These are phyloP conservation scores for Cocos nucifera DNA, from an alignment of 176 grass and related monocot genomes.

Conservation along the genomic window DNA sequence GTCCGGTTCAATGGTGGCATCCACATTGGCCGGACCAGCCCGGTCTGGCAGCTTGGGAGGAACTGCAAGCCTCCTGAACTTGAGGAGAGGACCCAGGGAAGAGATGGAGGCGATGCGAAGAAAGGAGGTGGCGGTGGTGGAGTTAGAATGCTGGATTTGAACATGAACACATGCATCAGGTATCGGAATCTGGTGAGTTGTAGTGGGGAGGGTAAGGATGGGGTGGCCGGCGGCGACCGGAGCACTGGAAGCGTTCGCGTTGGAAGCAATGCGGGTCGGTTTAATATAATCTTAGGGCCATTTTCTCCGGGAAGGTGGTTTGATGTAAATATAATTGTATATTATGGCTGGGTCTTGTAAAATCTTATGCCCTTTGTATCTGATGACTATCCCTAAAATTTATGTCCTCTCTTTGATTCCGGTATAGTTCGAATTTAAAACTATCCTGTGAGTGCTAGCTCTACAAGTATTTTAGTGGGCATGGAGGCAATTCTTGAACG, in stretches of 20 bases:
- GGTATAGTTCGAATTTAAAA: too few species aligned
- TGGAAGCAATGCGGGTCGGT: not conserved
- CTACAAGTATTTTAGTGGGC: too few species aligned
- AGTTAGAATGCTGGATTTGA: conserved; percentile 23
- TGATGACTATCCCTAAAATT: too few species aligned
- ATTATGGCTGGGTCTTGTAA: not conserved
- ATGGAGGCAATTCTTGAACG: too few species aligned
- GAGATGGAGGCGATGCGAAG: not conserved
- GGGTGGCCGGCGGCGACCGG: conserved; percentile 19
- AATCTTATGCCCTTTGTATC: too few species aligned
- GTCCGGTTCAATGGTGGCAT: conserved; percentile 34
- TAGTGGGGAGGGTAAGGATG: conserved; percentile 11
- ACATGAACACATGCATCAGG: conserved; percentile 37
- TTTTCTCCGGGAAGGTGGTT: conserved; percentile 94
- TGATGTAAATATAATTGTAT: conserved; percentile 33
- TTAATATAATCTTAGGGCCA: conserved; percentile 47
- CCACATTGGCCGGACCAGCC: conserved; percentile 52
- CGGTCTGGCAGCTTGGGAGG: conserved; percentile 66
- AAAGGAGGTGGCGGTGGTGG: conserved; percentile 18
- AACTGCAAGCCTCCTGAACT: conserved; percentile 16
- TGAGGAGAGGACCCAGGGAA: not conserved
- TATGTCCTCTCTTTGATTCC: too few species aligned
- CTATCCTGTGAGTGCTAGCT: too few species aligned
- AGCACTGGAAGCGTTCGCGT: not conserved
- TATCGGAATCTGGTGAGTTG: conserved; percentile 51